Base-by-base conservation (phyloP, 2,329 filamentous ascomycete species). In the Neospermospora avenae region DNA sequence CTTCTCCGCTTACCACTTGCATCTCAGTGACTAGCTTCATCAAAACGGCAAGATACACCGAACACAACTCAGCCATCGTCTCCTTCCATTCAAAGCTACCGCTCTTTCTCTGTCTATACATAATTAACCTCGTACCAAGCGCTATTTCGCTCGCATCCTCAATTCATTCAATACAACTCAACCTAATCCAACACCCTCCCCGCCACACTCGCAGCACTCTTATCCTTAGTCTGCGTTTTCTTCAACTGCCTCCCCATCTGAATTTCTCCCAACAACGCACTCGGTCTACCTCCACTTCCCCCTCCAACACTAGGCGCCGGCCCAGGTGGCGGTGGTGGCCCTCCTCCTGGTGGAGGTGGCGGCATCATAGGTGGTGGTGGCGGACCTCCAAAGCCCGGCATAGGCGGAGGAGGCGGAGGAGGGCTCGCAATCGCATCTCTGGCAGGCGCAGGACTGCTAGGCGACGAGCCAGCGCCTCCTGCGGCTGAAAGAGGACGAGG, bases 211-310 rank as follows among this genome's bases (percentile, higher is more conserved):
- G 90, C 83, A 51, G 69, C 76, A 75, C 93, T 97, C 74, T 87
- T 87, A 75, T 99, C 95, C 75, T 91, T 93, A 0, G 95, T 98
- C 73, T 88, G 79, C 24, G 92, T 91, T 81, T 98, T 98, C 80
- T 83, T 92, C 72, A 99, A 78, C 2, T 85, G 76, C 75, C 76
- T 92, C 45, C 95, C 93, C 63, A 85, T 77, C 72, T 93, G 87
- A 63, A 99, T 98, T 73, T 96, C 85, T 61, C 86, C 87, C 65
- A 99, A 75, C 70, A 99, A 81, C 0, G 86, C 85, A 20, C 83
- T 70, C 20, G 85, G 84, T 28, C 82, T 78, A n/a, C n/a, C n/a
- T 0, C 77, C 81, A 31, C 76, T 74, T 8, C 67, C 74, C 48
- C 73, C 70, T 1, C 73, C 72, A 13, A 62, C 64, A 57, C 69